Evolutionary conservation across 768 basidiomycete genomes (phyloP), one percentile per base, ranked within the genome.

Genomic region (Favolaschia claudopus): DNA sequence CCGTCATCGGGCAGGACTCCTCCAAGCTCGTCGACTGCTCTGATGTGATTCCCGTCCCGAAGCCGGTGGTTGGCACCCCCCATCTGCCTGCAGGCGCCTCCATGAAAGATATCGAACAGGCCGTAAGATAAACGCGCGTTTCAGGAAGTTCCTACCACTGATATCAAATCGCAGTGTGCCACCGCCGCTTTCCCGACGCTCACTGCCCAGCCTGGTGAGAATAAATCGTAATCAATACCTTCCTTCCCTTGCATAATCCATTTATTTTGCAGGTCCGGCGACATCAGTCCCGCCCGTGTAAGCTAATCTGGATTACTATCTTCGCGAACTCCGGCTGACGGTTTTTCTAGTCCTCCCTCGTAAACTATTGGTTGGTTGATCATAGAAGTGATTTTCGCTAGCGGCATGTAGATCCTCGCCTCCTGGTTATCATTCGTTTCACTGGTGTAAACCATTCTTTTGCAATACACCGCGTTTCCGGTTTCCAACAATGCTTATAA

Each of bases 1-100:
- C 78, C 8, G 58, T 78, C 17, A 55, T 82, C 34, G 82, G 79
- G 17, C 78, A 81, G 37, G 72, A 80, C 59, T 53, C 55, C 13
- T 65, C 55, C 51, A 61, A 68, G 6, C 53, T 82, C 55, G 70
- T 77, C 32, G 80, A 82, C 67, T 82, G 80, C 65, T 77, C 76
- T 5, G 79, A 81, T 38, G 76, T 81, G 51, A 79, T 82, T 31
- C 79, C 80, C 5, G 54, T 56, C 3, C 73, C 79, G 9, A 61
- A 63, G 33, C 51, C 69, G n/a, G 64, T 72, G 40, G 67, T 63
- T 22, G 65, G 57, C 33, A 63, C 60, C 10, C 61, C 76, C 13
- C 70, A 70, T 40, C 68, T 79, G 52, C 77, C 75, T 28, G 72
- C 75, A 36, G 76, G 74, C 2, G 39, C 65, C 40, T 65, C 57